Conservation (phyloP, 139 green algal genomes). For the Micromonas commoda region DNA sequence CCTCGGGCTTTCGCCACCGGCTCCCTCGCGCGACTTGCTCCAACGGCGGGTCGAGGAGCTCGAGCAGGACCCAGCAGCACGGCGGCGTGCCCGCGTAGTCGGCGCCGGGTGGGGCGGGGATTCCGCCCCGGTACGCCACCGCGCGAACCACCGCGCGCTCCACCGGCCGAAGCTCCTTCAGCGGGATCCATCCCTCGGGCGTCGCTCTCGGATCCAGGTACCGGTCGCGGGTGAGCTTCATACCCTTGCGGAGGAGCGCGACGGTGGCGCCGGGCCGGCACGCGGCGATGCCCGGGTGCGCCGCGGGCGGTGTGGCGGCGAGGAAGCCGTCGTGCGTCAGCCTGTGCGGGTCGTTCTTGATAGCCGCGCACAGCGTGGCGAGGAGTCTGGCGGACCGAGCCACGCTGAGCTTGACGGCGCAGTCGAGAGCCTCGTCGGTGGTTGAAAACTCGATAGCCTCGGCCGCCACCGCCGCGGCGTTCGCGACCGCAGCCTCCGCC, state of each 20-base stretch:
- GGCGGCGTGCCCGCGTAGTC: neutral
- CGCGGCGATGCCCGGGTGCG: neutral
- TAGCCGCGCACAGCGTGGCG: neutral
- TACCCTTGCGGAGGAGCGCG: neutral
- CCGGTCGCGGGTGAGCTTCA: neutral
- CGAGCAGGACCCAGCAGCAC: neutral
- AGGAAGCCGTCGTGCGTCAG: neutral
- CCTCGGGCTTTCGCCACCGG: neutral
- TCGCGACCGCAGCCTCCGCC: neutral
- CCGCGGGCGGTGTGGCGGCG: neutral
- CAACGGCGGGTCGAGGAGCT: neutral
- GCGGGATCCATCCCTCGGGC: neutral
- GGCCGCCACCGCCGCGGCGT: neutral
- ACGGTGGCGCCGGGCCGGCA: neutral
- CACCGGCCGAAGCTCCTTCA: neutral
- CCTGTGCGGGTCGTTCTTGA: neutral
- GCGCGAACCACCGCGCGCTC: neutral
- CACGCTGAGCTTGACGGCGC: neutral
- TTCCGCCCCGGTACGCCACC: neutral
- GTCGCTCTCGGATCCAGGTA: neutral
- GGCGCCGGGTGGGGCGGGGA: neutral
- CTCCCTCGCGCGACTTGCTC: neutral
- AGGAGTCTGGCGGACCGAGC: neutral
- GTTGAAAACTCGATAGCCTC: neutral
- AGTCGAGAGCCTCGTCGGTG: neutral